A percentile compares a stretch with the other conserved stretches of the same genome.
phyloP scores from a whole-genome alignment of 352 stramenopile species.

The Globisporangium abappressorium region DNA sequence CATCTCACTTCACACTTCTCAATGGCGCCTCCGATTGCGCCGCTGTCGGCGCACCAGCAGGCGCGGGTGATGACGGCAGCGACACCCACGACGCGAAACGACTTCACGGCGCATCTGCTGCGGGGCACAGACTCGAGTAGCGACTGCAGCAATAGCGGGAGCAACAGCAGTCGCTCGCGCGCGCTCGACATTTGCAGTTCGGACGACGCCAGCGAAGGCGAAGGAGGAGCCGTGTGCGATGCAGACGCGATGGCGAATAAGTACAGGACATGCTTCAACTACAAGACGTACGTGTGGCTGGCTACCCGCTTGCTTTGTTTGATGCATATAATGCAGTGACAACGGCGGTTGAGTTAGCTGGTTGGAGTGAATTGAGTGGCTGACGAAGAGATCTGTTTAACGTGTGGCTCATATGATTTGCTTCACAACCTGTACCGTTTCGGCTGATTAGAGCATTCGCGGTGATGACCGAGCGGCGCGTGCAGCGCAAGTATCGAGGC shows the following conservation, averaged over 20 bases:
- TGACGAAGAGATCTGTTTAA: not conserved
- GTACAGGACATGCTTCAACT: conserved; percentile 1
- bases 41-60: not conserved
- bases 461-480: conserved; percentile 51
- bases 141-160: not conserved
- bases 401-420: not conserved
- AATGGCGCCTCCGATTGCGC: not conserved
- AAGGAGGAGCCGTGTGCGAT: not conserved
- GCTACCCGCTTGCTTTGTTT: not conserved
- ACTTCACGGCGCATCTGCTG: conserved; percentile 10
- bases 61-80: not conserved
- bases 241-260: not conserved
- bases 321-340: not conserved
- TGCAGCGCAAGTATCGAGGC: conserved; percentile 51
- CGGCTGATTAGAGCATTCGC: conserved; percentile 28
- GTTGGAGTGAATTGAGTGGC: not conserved
- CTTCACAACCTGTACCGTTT: not conserved
- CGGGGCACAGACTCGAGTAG: not conserved
- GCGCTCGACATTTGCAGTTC: conserved; percentile 2
- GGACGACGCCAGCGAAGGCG: not conserved
- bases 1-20: not conserved
- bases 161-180: not conserved
- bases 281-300: conserved; percentile 4
- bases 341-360: not conserved
- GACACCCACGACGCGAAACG: not conserved